Evolutionary conservation across 352 stramenopile genomes (phyloP), one percentile per base, ranked within the genome.

Genomic region (Phytophthora boehmeriae): DNA sequence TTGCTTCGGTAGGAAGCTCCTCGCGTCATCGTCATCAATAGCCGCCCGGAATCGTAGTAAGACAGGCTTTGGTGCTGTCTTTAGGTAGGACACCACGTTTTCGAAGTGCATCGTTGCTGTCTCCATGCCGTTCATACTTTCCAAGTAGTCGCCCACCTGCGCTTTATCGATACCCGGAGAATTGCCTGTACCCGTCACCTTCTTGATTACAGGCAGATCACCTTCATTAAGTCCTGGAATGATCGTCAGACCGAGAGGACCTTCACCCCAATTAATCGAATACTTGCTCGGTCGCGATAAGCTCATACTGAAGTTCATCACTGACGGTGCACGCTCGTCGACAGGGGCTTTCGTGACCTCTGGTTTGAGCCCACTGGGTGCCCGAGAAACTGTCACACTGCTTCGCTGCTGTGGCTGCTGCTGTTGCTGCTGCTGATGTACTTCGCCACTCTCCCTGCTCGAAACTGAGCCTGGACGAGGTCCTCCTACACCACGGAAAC

Each of bases 161-260:
- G 87, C 87, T 49, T 86, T 86, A 54, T 96, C 85, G 20, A 96
- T 92, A 30, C 87, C 87, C 20, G 75, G 60, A 1, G 78, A 91
- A 17, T 82, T 91, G 42, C 87, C 87, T 0, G 87, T 96, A 25
- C 87, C 87, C 13, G 87, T 96, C 25, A 96, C 83, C 53, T 93
- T 93, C 62, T 94, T 96, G 42, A 96, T 96, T 47, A 96, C 86
- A 0, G 87, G 87, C 25, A 93, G 69, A 32, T 94, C 85, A 8
- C 77, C 71, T 8, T 92, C 81, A n/a, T 90, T 72, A 35, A 93
- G 63, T 10, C 86, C 86, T 5, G 86, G 86, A 59, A 95, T 95
- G 54, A 95, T 95, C 46, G 86, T 95, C 8, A 95, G 60, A 11
- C 86, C 86, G 5, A 95, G 68, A 14, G 86, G 86, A 25, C 86